These are phyloP conservation scores for Backusella westeae DNA, from an alignment of 192 early-diverging fungal species.

Conservation along the genomic window DNA sequence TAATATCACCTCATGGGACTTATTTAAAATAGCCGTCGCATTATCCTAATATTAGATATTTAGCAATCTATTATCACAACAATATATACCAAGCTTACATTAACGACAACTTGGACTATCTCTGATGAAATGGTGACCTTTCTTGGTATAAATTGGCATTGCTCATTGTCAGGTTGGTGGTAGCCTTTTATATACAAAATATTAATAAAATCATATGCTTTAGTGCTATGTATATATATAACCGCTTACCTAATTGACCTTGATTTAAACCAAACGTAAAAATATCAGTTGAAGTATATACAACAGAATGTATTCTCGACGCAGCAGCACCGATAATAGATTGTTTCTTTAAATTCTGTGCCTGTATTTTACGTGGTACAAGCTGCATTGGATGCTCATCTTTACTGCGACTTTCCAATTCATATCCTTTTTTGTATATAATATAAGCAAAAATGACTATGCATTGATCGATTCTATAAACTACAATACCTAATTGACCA, in stretches of 20 bases:
- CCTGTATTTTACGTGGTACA: slow-evolving; percentile 53
- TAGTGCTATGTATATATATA: not conserved
- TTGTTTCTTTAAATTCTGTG: slow-evolving; percentile 48
- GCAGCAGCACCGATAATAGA: slow-evolving; percentile 59
- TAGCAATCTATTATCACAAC: not conserved
- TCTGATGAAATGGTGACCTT: slow-evolving; percentile 54
- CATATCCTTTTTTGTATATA: slow-evolving; percentile 30
- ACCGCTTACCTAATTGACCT: slow-evolving; percentile 63
- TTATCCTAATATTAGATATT: slow-evolving; percentile 38
- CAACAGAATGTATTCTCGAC: slow-evolving; percentile 64
- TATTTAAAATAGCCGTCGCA: slow-evolving; percentile 62
- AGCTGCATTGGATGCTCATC: slow-evolving; percentile 42
- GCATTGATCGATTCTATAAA: not conserved
- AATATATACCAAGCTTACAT: slow-evolving; percentile 26
- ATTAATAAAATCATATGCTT: slow-evolving; percentile 1
- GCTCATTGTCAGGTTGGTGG: slow-evolving; percentile 26
- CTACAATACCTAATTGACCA: slow-evolving; percentile 57
- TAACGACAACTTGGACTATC: slow-evolving; percentile 58
- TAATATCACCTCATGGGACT: slow-evolving; percentile 55
- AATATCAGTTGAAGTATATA: slow-evolving; percentile 53
- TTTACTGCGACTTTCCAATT: slow-evolving; percentile 13
- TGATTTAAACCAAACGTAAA: slow-evolving; percentile 71
- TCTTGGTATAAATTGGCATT: slow-evolving; percentile 51
- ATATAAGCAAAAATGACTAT: not conserved
- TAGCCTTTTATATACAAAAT: slow-evolving; percentile 7